Conservation (phyloP, 2,329 filamentous ascomycete genomes). For the Talaromyces rugulosus region DNA sequence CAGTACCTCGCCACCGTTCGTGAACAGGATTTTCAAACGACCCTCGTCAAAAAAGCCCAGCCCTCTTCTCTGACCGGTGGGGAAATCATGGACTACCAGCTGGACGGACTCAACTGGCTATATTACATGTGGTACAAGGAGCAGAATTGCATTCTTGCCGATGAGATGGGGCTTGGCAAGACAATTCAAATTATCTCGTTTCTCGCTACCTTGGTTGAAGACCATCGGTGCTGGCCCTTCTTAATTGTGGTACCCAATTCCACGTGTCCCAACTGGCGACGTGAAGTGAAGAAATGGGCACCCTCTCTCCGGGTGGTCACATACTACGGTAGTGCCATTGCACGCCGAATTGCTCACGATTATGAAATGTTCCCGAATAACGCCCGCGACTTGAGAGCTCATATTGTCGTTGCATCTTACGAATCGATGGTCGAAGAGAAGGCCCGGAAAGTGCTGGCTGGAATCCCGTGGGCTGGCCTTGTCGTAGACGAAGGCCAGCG, state of each 20-base stretch:
- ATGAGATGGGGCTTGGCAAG: slow-evolving; percentile 98
- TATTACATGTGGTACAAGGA: slow-evolving; percentile 81
- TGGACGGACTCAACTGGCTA: slow-evolving; percentile 92
- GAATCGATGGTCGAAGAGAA: slow-evolving; percentile 76
- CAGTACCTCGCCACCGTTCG: slow-evolving; percentile 67
- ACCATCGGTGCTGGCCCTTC: slow-evolving; percentile 80
- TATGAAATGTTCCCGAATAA: slow-evolving; percentile 75
- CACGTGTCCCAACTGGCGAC: slow-evolving; percentile 95
- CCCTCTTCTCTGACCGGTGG: slow-evolving; percentile 71
- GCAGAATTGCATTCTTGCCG: slow-evolving; percentile 85
- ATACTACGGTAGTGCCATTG: slow-evolving; percentile 74
- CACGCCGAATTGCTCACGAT: slow-evolving; percentile 71
- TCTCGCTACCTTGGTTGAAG: slow-evolving; percentile 67
- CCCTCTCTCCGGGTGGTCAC: slow-evolving; percentile 83
- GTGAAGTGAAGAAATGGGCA: slow-evolving; percentile 92
- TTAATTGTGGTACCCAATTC: slow-evolving; percentile 90
- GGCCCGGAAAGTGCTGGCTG: slow-evolving; percentile 61
- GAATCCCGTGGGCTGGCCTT: slow-evolving; percentile 77
- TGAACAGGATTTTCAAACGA: slow-evolving; percentile 59
- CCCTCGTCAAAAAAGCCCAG: slow-evolving; percentile 65
- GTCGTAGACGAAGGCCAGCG: slow-evolving; percentile 95
- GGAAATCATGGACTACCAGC: slow-evolving; percentile 86
- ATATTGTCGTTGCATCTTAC: slow-evolving; percentile 93
- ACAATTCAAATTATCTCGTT: slow-evolving; percentile 89
- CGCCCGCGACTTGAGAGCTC: slow-evolving; percentile 68